Evolutionary conservation across 1,284 basidiomycete genomes (phyloP).

Genomic region (Heliocybe sulcata): DNA sequence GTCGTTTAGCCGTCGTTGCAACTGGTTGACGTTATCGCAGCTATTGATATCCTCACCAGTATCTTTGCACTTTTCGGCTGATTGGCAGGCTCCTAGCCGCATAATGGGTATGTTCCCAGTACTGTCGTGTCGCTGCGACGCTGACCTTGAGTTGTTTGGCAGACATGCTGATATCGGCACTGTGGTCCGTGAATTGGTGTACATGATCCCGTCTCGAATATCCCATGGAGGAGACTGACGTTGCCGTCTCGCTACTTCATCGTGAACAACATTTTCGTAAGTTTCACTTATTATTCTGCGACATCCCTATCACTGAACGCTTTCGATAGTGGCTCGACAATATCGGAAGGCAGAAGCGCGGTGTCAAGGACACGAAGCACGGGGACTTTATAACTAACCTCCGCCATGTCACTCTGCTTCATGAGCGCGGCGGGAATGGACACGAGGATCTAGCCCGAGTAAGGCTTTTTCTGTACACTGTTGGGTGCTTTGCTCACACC

Average conservation of each 20-base stretch:
- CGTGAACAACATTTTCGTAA: constrained; percentile 12
- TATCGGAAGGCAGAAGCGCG: constrained; percentile 28
- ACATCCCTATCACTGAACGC: constrained; percentile 16
- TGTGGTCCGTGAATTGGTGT: constrained; percentile 37
- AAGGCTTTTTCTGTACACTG: neutral
- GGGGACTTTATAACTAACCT: constrained; percentile 43
- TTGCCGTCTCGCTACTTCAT: neutral
- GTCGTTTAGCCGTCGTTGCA: constrained; percentile 35
- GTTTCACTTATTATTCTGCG: constrained; percentile 25
- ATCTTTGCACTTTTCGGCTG: constrained; percentile 44
- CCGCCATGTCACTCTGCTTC: constrained; percentile 39
- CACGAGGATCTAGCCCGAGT: neutral
- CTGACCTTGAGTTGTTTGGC: neutral
- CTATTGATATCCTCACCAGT: constrained; percentile 42
- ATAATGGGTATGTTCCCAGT: constrained; percentile 19
- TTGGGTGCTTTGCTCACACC: neutral
- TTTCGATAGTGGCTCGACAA: constrained; percentile 29
- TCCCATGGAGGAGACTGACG: neutral
- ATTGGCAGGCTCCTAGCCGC: constrained; percentile 34
- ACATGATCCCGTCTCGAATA: constrained; percentile 8
- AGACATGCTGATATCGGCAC: constrained; percentile 44
- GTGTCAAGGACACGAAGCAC: constrained; percentile 33
- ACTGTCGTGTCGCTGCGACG: neutral
- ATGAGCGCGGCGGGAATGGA: constrained; percentile 19
- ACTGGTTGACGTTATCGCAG: constrained; percentile 38